Conservation (phyloP, 2,329 filamentous ascomycete genomes). For the Neoarthrinium moseri region DNA sequence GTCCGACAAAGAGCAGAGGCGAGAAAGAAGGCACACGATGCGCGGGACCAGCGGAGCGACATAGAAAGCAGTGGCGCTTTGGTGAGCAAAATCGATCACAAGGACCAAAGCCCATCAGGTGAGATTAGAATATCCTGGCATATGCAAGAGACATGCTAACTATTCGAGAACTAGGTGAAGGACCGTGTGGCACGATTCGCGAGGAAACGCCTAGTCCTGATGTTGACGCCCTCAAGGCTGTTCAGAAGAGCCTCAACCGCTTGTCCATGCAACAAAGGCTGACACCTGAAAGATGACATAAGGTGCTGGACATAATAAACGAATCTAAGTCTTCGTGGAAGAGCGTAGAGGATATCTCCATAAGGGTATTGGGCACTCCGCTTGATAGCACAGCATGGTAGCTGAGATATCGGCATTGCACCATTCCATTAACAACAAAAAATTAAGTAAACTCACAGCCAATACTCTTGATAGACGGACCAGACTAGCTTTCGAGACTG, state of each 20-base stretch:
- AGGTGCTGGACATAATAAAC: neutral
- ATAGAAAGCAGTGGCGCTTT: neutral
- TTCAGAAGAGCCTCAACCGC: slow-evolving; percentile 3
- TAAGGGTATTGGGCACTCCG: too few relatives aligned
- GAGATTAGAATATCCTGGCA: neutral
- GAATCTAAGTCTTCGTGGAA: neutral
- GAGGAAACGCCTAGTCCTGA: neutral
- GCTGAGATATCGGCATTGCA: too few relatives aligned
- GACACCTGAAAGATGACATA: neutral
- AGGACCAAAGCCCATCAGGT: neutral
- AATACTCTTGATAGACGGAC: neutral
- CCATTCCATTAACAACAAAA: neutral
- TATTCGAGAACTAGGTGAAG: neutral
- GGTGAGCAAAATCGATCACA: too few relatives aligned
- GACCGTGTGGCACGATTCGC: neutral
- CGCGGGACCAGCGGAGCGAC: too few relatives aligned
- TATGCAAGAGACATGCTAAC: neutral
- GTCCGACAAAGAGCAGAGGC: neutral
- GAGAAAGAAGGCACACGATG: neutral
- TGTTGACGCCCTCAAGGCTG: neutral
- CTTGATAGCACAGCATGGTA: too few relatives aligned
- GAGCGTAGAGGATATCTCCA: too few relatives aligned
- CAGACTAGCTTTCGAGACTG: too few relatives aligned
- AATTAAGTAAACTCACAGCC: neutral
- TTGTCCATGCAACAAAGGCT: slow-evolving; percentile 2